A percentile compares a stretch with the other conserved stretches of the same genome.
These are phyloP conservation scores for Rugosomyces carneus DNA, from an alignment of 1,284 basidiomycete species.

Conservation along the genomic window DNA sequence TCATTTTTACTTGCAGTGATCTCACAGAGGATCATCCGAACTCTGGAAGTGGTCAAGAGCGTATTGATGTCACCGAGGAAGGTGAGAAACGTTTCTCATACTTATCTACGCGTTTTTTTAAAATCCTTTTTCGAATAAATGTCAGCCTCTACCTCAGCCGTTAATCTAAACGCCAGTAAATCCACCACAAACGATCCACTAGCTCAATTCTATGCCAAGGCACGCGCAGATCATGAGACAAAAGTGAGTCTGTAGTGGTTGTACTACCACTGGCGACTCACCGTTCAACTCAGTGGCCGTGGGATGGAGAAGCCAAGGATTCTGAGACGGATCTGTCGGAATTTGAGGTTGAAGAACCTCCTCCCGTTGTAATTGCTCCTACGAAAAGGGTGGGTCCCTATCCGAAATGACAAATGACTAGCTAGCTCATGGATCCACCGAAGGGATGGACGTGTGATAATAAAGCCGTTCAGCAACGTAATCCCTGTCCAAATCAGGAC, in stretches of 20 bases:
- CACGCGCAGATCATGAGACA: conserved; percentile 40
- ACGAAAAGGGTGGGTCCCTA: conserved; percentile 14
- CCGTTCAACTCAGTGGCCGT: conserved; percentile 28
- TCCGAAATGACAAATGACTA: neutral
- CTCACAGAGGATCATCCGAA: conserved; percentile 25
- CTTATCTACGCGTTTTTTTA: neutral
- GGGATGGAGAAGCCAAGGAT: conserved; percentile 20
- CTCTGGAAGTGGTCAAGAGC: neutral
- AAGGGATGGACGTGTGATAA: conserved; percentile 61
- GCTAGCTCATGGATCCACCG: neutral
- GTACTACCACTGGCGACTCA: no score
- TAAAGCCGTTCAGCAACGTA: conserved; percentile 27
- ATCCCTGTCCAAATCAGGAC: conserved; percentile 52
- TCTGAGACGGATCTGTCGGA: conserved; percentile 14
- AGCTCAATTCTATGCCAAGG: conserved; percentile 54
- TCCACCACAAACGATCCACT: conserved; percentile 43
- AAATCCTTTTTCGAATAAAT: neutral
- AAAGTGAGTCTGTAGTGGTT: conserved; percentile 29
- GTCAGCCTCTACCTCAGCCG: neutral
- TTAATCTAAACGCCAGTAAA: conserved; percentile 1
- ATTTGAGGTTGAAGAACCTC: conserved; percentile 19
- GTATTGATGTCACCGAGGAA: neutral
- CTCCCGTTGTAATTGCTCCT: conserved; percentile 5
- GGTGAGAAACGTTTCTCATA: neutral
- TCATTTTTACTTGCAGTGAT: no score